Conservation (phyloP, 2,329 filamentous ascomycete genomes). For the Aspergillus pseudoterreus region DNA sequence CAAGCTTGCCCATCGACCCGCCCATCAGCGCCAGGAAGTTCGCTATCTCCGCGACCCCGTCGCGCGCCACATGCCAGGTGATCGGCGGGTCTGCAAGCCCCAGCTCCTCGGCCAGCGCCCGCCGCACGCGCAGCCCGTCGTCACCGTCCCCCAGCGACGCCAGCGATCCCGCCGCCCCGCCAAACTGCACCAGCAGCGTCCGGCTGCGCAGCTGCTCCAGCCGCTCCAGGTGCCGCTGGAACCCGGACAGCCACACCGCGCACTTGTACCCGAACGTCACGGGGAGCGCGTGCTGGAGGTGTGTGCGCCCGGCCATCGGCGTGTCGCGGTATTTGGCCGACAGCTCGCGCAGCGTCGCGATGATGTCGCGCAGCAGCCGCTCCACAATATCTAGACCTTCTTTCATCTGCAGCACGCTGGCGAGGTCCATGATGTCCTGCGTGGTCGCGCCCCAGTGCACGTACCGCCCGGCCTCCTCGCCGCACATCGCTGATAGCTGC, state of each 20-base stretch:
- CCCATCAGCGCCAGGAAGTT: slow-evolving; percentile 54
- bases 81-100: slow-evolving; percentile 49
- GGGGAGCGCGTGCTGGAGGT: slow-evolving; percentile 56
- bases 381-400: slow-evolving; percentile 49
- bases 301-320: slow-evolving; percentile 56
- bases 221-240: slow-evolving; percentile 48
- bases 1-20: slow-evolving; percentile 53
- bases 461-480: slow-evolving; percentile 40
- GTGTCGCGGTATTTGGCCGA: slow-evolving; percentile 48
- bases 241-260: slow-evolving; percentile 51
- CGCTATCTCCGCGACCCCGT: slow-evolving; percentile 52
- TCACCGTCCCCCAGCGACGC: slow-evolving; percentile 50
- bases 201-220: slow-evolving; percentile 46
- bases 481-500: slow-evolving; percentile 42
- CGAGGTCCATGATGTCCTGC: slow-evolving; percentile 58
- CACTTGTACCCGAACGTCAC: slow-evolving; percentile 58
- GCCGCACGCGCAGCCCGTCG: slow-evolving; percentile 48
- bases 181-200: slow-evolving; percentile 53
- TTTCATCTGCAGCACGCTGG: slow-evolving; percentile 53
- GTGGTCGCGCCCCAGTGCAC: slow-evolving; percentile 59
- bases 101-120: slow-evolving; percentile 48
- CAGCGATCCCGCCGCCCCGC: slow-evolving; percentile 54
- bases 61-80: slow-evolving; percentile 56
- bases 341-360: slow-evolving; percentile 41
- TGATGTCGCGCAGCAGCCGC: slow-evolving; percentile 41